These are phyloP conservation scores for Colletotrichum sublineola DNA, from an alignment of 2,329 filamentous ascomycete species.

Conservation along the genomic window DNA sequence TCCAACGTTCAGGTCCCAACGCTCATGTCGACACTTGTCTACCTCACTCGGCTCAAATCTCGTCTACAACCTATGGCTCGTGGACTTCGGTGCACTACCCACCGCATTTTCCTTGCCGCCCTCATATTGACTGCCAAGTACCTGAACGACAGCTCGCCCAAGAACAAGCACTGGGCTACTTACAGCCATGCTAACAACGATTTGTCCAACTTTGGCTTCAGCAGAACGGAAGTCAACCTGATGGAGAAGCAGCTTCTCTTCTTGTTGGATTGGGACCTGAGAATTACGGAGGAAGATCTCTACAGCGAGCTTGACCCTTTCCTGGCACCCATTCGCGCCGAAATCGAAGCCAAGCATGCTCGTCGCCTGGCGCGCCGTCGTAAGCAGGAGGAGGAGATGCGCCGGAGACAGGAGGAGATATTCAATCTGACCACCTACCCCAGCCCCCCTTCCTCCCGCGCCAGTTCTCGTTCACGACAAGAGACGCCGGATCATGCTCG, in stretches of 20 bases:
- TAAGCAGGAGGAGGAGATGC: conserved; percentile 57
- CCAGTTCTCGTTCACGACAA: conserved; percentile 56
- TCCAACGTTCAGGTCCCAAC: conserved; percentile 98
- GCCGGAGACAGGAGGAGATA: conserved; percentile 54
- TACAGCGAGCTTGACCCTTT: conserved; percentile 90
- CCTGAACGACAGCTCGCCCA: conserved; percentile 97
- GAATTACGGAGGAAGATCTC: conserved; percentile 87
- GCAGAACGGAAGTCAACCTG: conserved; percentile 94
- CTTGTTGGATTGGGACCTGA: conserved; percentile 93
- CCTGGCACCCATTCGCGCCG: conserved; percentile 83
- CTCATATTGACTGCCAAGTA: conserved; percentile 95
- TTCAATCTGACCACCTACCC: conserved; percentile 54
- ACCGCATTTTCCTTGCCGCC: conserved; percentile 94
- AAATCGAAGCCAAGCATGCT: conserved; percentile 65
- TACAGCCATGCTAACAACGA: conserved; percentile 84
- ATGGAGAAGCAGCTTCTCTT: conserved; percentile 99
- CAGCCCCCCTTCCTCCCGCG: conserved; percentile 62
- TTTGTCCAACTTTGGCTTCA: conserved; percentile 84
- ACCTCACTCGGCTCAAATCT: conserved; percentile 85
- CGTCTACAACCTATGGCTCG: conserved; percentile 94
- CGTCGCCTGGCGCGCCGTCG: conserved; percentile 65
- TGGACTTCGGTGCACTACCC: conserved; percentile 94
- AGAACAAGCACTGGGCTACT: conserved; percentile 99
- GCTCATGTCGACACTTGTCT: conserved; percentile 96
- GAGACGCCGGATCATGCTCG: conserved; percentile 57